Percentiles rank a stretch among this genome's conserved stretches.
Conservation (phyloP, 148 eudicot species). For the Rhododendron kiyosumense region DNA sequence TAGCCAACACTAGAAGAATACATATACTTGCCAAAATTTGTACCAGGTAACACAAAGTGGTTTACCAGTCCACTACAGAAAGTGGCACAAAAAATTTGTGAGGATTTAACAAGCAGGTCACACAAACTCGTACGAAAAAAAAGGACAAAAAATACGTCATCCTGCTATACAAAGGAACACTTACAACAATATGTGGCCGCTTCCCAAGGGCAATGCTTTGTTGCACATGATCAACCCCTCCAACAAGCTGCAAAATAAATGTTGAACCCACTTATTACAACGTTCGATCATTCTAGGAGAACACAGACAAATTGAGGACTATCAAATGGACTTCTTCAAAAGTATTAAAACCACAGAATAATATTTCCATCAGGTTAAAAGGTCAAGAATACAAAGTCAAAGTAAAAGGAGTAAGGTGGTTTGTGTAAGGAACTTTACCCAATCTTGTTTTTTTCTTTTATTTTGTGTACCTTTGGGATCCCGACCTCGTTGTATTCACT, state of each 20-base stretch:
- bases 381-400: background rate
- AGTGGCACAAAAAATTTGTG: background rate
- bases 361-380: background rate
- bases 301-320: background rate
- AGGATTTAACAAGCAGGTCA: background rate
- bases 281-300: background rate
- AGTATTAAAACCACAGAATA: background rate
- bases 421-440: background rate
- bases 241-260: slow-evolving; percentile 55
- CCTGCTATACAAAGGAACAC: slow-evolving; percentile 12
- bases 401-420: background rate
- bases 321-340: background rate
- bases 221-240: slow-evolving; percentile 54
- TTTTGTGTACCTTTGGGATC: background rate
- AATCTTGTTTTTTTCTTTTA: background rate
- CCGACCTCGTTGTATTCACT: background rate
- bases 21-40: background rate
- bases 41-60: background rate
- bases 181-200: slow-evolving; percentile 66
- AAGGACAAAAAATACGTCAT: background rate
- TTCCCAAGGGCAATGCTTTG: slow-evolving; percentile 51
- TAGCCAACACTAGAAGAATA: background rate
- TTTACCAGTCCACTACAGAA: background rate
- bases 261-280: background rate
- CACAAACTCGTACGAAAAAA: background rate